Evolutionary conservation across 768 basidiomycete genomes (phyloP).

Genomic region (Amanita rubescens): DNA sequence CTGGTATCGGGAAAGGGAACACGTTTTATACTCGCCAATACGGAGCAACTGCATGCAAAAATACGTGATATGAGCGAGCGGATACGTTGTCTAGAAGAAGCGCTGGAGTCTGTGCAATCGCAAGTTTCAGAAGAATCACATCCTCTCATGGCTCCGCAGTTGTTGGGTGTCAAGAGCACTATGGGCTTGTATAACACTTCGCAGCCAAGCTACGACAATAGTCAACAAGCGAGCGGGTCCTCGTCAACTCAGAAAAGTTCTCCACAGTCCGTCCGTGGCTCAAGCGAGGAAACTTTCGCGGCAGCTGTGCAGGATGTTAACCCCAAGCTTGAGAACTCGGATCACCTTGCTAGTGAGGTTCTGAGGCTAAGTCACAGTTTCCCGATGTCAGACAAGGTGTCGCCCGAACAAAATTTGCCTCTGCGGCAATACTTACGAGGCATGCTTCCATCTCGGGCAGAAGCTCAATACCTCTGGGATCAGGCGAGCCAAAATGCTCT

Average conservation of each 20-base stretch:
- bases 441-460: conserved; percentile 46
- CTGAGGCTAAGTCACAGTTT: conserved; percentile 49
- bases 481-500: conserved; percentile 57
- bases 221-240: background rate
- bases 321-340: conserved; percentile 18
- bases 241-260: background rate
- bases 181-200: conserved; percentile 39
- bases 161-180: conserved; percentile 50
- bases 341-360: conserved; percentile 33
- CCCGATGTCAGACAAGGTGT: conserved; percentile 39
- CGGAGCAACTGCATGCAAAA: conserved; percentile 56
- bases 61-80: conserved; percentile 63
- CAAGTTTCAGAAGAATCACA: conserved; percentile 30
- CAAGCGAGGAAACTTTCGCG: conserved; percentile 24
- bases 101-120: conserved; percentile 29
- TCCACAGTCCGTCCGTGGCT: conserved; percentile 16
- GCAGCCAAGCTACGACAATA: conserved; percentile 13
- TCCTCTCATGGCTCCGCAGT: conserved; percentile 42
- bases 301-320: background rate
- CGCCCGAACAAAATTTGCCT: conserved; percentile 43
- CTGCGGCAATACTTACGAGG: conserved; percentile 49
- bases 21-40: conserved; percentile 61
- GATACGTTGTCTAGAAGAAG: conserved; percentile 55
- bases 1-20: conserved; percentile 62
- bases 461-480: conserved; percentile 55